Conservation (phyloP, 495 filamentous ascomycete species). For the Penicillium malachiteum region DNA sequence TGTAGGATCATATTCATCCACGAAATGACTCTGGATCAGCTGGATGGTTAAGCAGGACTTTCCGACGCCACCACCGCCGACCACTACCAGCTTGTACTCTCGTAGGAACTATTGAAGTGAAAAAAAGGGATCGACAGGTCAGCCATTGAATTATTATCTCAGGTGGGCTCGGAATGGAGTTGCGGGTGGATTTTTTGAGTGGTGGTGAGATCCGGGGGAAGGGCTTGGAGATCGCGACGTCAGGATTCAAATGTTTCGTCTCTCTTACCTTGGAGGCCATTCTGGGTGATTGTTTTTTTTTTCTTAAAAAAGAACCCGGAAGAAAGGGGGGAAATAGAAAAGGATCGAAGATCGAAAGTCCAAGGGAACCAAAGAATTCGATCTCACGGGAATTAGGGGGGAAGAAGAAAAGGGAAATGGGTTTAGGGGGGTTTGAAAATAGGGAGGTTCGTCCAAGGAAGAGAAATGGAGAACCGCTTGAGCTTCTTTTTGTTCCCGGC, state of each 20-base stretch:
- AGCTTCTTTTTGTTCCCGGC: constrained; percentile 12
- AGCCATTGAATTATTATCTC: constrained; percentile 13
- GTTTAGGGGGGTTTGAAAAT: not conserved
- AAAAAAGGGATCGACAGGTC: constrained; percentile 3
- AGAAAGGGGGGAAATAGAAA: constrained; percentile 7
- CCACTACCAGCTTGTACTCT: constrained; percentile 98
- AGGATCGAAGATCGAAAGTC: constrained; percentile 5
- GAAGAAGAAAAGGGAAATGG: not conserved
- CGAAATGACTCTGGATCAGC: constrained; percentile 97
- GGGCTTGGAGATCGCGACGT: not conserved
- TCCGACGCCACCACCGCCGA: constrained; percentile 96
- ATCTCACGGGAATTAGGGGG: not conserved
- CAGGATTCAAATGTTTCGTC: not conserved
- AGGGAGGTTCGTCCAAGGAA: constrained; percentile 9
- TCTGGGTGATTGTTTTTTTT: constrained; percentile 1
- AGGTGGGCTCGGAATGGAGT: not conserved
- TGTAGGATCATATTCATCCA: constrained; percentile 98
- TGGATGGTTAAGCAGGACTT: constrained; percentile 99
- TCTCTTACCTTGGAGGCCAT: constrained; percentile 34
- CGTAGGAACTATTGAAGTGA: constrained; percentile 69
- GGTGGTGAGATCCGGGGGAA: not conserved
- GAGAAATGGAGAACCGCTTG: constrained; percentile 2
- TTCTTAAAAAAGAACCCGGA: not conserved
- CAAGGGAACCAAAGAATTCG: not conserved
- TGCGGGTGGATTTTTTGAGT: not conserved